Percentiles rank a stretch among this genome's conserved stretches.
These are phyloP conservation scores for Eragrostis tef DNA, from an alignment of 202 grass and related monocot genomes.

Conservation along the genomic window DNA sequence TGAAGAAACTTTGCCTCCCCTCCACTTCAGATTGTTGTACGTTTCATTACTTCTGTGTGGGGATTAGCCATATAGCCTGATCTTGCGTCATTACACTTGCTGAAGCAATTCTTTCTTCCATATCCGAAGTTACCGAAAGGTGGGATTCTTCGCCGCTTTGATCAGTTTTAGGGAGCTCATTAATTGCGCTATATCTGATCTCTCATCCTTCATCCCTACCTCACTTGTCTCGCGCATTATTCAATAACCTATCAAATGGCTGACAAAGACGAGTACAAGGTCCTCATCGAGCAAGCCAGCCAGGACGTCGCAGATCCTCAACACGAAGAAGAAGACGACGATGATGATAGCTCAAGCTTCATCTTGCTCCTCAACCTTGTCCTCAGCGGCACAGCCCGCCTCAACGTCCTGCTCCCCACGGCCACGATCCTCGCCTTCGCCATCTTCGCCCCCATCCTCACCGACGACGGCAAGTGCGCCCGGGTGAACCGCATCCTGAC, in stretches of 20 bases:
- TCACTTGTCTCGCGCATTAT: not conserved
- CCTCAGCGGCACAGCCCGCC: slow-evolving; percentile 74
- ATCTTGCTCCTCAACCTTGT: slow-evolving; percentile 75
- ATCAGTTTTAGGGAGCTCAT: slow-evolving; percentile 8
- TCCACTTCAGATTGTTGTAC: not conserved
- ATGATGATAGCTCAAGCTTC: slow-evolving; percentile 59
- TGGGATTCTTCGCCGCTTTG: slow-evolving; percentile 41
- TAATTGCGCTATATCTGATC: slow-evolving; percentile 27
- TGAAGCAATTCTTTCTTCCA: slow-evolving; percentile 52
- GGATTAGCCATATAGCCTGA: not conserved
- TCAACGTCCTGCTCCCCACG: slow-evolving; percentile 90
- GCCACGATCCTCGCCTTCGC: slow-evolving; percentile 89
- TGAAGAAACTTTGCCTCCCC: slow-evolving; percentile 31
- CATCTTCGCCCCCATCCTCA: slow-evolving; percentile 82
- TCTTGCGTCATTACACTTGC: slow-evolving; percentile 9
- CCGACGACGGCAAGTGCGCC: slow-evolving; percentile 65
- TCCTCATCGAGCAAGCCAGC: slow-evolving; percentile 57
- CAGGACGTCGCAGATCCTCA: slow-evolving; percentile 16
- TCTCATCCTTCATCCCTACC: not conserved
- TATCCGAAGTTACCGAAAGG: slow-evolving; percentile 7
- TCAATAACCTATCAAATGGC: slow-evolving; percentile 44
- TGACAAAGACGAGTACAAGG: slow-evolving; percentile 63
- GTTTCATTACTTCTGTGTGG: slow-evolving; percentile 38
- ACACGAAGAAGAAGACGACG: slow-evolving; percentile 11
- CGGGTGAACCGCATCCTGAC: slow-evolving; percentile 54